Base-by-base conservation (phyloP, 164 flowering plant species). In the Piper betle region DNA sequence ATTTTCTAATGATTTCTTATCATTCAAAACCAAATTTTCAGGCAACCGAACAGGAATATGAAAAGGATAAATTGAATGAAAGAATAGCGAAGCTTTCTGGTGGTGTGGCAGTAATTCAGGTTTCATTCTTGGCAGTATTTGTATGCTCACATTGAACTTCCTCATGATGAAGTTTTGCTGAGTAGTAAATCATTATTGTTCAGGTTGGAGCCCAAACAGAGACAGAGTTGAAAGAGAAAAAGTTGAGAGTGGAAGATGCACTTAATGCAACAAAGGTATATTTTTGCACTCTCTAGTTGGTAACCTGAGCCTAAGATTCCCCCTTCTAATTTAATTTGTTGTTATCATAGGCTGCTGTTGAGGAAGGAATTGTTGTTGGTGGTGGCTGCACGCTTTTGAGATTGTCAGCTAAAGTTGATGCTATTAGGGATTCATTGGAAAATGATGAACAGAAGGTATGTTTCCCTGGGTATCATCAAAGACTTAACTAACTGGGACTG, bases 161-260 rank as follows among this genome's bases (percentile, higher is more conserved):
- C 33, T 25, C 62, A 7, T 52, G 4, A 38, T 50, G 33, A 20
- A 53, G 55, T 53, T 4, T 18, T 25, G 20, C 3, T 53, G 55
- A 53, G 7, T 16, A 17, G 55, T 53, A 25, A 25, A 25, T 25
- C 33, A 25, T 25, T 25, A 25, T 25, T 11, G 60, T 62, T n/a
- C 69, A 93, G 98, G 97, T 93, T 75, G 97, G 99, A 61, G 99
- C 99, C 16, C 99, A 93, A 78, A 93, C 99, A 57, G 99, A 93
- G 69, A 90, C 96, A 20, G 99, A 93, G 72, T 75, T 93, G 54
- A 93, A 90, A 70, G 99, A 90, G 59, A 90, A 93, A 60, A 63
- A 93, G 62, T 67, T 93, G 74, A 86, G 99, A 71, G 99, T 93
- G 39, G 99, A 93, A 72, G 99, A 93, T 81, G 99, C 99, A 63